Evolutionary conservation across 306 rosid species (phyloP), one percentile per base, ranked within the genome.

Genomic region (Lotus japonicus): DNA sequence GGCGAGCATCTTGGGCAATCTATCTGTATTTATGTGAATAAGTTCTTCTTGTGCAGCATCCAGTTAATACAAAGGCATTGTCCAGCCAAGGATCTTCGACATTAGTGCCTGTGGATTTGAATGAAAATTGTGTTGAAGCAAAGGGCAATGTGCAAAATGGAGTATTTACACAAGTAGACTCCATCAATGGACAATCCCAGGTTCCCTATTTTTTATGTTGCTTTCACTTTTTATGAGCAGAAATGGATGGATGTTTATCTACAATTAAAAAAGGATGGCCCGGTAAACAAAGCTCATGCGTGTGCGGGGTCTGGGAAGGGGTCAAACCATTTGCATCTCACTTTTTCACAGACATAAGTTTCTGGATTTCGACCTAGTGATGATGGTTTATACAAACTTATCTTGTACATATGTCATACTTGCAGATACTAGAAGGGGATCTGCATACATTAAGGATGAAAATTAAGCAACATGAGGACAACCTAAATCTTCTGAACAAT

Each of bases 401-500:
- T 71, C 78, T 53, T 39, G 18, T 35, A 8, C 63, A 52, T 11
- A n/a, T 11, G 68, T 50, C 65, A 74, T 81, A 57, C 68, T 17
- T 71, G 75, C 88, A 94, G 99, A 94, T 70, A 76, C 85, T 88
- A 50, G 87, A 94, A 84, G 95, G 79, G 61, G 97, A 87, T 76
- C 81, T 94, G 16, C 95, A 77, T 12, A 46, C 4, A 49, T 75
- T 90, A 18, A 97, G 97, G 72, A 23, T 58, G 70, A 85, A 88
- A 81, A 85, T 94, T 45, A 90, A 88, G 77, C 81, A 82, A 75
- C 96, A 87, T 8, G 99, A 94, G 67, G 97, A 88, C 39, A 82
- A 56, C 78, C 14, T 90, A 44, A 78, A 61, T 61, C 64, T 53
- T 73, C 72, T 94, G 57, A 86, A 78, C 57, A 62, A 82, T 58